Base-by-base conservation (phyloP, 805 yeast species). In the Metschnikowia noctiluminum region DNA sequence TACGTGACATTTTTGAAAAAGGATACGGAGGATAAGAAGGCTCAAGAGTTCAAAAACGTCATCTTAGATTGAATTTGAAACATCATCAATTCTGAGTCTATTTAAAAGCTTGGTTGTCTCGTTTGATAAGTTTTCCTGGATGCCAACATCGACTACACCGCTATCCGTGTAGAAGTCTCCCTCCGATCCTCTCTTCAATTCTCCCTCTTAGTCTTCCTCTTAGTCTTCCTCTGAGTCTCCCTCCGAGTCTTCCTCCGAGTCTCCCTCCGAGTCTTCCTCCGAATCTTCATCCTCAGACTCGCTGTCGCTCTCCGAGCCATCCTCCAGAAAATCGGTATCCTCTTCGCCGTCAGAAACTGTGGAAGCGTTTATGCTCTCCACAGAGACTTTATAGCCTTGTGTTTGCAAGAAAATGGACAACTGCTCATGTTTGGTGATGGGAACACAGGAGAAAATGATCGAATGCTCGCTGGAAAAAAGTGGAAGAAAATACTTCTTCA, bases 391-490 rank as follows among this genome's bases (percentile, higher is more conserved):
- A 61, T 85, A 92, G 0, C 95, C 95, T 42, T 70, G 65, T 1
- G 58, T 58, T 9, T 57, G 59, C 47, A 91, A 78, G 46, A 73
- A 80, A 14, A 62, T 65, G 38, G 67, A 64, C 45, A 87, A 66
- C 6, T 65, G 66, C 0, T 72, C 79, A 3, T 69, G 62, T 53
- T 83, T 85, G 1, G 83, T 69, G 2, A 92, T 86, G 56, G 94
- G 90, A 47, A 91, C 79, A 58, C 89, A 81, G 3, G 84, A 70
- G 59, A 89, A 90, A 9, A 88, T 74, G 21, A 78, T 68, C 11
- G 94, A 82, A 1, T 65, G 65, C 0, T 69, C 60, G 10, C 82
- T 56, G 36, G 81, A 74, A 63, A 92, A 92, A 46, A 92, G 59
- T 2, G 84, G 83, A 28, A 77, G 66, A 59, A 87, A 79, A 61